Evolutionary conservation across 2,329 filamentous ascomycete species (phyloP).

Genomic region (Clarireedia monteithiana): DNA sequence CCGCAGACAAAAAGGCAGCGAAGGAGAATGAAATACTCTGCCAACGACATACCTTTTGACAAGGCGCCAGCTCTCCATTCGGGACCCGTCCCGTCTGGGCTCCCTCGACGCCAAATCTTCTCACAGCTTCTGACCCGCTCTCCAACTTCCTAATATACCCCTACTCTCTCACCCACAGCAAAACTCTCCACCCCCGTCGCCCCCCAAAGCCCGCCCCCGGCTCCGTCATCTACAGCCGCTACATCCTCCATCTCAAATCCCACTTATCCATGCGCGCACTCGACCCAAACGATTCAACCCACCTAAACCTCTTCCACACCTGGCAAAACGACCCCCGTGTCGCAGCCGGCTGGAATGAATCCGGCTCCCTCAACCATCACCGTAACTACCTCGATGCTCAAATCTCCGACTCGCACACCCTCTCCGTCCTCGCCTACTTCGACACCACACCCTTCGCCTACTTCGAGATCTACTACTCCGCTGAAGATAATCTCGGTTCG

Average conservation of each 20-base stretch:
- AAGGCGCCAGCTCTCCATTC: slow-evolving; percentile 60
- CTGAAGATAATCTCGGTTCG: slow-evolving; percentile 53
- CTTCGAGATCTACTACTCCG: slow-evolving; percentile 70
- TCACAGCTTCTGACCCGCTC: slow-evolving; percentile 33
- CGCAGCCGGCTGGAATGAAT: slow-evolving; percentile 72
- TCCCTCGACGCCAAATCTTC: slow-evolving; percentile 10
- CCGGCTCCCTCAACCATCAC: slow-evolving; percentile 67
- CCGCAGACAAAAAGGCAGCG: background rate
- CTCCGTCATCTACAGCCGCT: slow-evolving; percentile 68
- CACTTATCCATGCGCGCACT: slow-evolving; percentile 72
- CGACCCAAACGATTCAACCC: slow-evolving; percentile 54
- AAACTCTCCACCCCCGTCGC: slow-evolving; percentile 60
- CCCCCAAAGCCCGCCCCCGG: slow-evolving; percentile 64
- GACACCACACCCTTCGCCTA: slow-evolving; percentile 67
- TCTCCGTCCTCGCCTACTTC: slow-evolving; percentile 64
- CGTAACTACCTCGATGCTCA: slow-evolving; percentile 57
- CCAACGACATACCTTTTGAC: slow-evolving; percentile 56
- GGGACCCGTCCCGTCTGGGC: slow-evolving; percentile 56
- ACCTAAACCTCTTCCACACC: slow-evolving; percentile 63
- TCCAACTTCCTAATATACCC: slow-evolving; percentile 34
- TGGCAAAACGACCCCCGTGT: slow-evolving; percentile 84
- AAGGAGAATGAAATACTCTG: slow-evolving; percentile 35
- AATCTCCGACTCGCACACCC: slow-evolving; percentile 63
- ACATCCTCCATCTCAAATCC: slow-evolving; percentile 67
- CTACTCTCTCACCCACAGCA: slow-evolving; percentile 34